These are phyloP conservation scores for Russula earlei DNA, from an alignment of 768 basidiomycete genomes.

Conservation along the genomic window DNA sequence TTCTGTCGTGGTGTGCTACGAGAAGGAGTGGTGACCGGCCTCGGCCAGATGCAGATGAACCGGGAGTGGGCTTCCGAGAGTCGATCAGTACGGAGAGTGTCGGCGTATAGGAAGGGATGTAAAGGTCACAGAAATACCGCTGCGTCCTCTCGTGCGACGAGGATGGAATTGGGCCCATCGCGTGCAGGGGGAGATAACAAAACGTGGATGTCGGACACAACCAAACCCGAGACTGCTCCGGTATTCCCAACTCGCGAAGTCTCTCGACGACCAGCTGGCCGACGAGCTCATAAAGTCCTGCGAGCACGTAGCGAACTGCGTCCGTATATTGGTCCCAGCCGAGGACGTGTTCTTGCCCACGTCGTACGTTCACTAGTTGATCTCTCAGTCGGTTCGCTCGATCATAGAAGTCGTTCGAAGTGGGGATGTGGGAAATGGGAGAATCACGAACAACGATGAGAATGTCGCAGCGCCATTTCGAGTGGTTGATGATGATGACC, in stretches of 20 bases:
- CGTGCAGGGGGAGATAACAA: constrained; percentile 15
- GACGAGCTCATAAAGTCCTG: not conserved
- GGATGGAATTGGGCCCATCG: constrained; percentile 10
- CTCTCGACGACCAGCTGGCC: not conserved
- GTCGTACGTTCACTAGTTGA: not conserved
- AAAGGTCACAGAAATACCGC: constrained; percentile 4
- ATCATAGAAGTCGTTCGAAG: not conserved
- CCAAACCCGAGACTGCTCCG: constrained; percentile 5
- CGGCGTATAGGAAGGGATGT: not conserved
- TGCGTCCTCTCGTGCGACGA: not conserved
- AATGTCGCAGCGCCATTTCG: constrained; percentile 4
- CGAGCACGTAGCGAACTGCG: not conserved
- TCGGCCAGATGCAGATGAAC: no score
- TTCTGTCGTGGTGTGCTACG: not conserved
- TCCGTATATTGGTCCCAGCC: not conserved
- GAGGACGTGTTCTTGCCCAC: not conserved
- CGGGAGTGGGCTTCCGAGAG: not conserved
- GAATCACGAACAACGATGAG: not conserved
- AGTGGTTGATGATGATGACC: constrained; percentile 8
- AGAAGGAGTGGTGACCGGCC: not conserved
- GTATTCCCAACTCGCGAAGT: not conserved
- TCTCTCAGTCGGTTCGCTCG: not conserved
- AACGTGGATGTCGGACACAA: constrained; percentile 4
- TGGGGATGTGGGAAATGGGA: not conserved
- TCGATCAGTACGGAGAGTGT: not conserved